Base-by-base conservation (phyloP, 441 rosid species). In the Jatropha multifida region DNA sequence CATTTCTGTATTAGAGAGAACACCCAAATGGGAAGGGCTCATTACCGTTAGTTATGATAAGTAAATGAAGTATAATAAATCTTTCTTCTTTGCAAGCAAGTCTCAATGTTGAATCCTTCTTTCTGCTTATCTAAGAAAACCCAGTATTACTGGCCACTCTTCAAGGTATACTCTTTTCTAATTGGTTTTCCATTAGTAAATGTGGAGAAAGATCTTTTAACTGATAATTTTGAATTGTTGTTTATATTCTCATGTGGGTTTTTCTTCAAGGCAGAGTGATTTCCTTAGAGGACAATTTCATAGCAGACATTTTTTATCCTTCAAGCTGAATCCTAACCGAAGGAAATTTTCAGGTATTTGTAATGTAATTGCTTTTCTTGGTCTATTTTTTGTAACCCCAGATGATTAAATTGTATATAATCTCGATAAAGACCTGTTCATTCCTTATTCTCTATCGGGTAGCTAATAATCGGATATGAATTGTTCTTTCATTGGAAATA, bases 241-340 rank as follows among this genome's bases (percentile, higher is more conserved):
- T 58, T 58, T n/a, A n/a, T 8, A 58, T 58, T n/a, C 61, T 20
- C 61, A n/a, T 58, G 7, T n/a, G 20, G 60, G 8, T 46, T 86
- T 86, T 67, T 83, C 86, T 81, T 86, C 88, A 23, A 88, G 77
- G 71, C 78, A 76, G 76, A 85, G 75, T 60, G 74, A 77, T 71
- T 90, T 91, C 74, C 76, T 84, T 51, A 72, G 86, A 68, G 91
- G 89, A 55, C 88, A 82, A 18, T 87, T 83, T 27, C 65, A 64
- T 74, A 68, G 42, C 71, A 75, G 73, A 44, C 49, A 55, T 27
- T 75, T 78, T 40, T 52, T 64, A 26, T 69, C 76, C 54, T 74
- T 69, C 74, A 78, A 76, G 40, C 77, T 76, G 23, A 82, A 62
- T 51, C 74, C 17, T 18, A 32, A 23, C 65, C 75, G n/a, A 72